Evolutionary conservation across 352 stramenopile genomes (phyloP).

Genomic region (Globisporangium middletonii): DNA sequence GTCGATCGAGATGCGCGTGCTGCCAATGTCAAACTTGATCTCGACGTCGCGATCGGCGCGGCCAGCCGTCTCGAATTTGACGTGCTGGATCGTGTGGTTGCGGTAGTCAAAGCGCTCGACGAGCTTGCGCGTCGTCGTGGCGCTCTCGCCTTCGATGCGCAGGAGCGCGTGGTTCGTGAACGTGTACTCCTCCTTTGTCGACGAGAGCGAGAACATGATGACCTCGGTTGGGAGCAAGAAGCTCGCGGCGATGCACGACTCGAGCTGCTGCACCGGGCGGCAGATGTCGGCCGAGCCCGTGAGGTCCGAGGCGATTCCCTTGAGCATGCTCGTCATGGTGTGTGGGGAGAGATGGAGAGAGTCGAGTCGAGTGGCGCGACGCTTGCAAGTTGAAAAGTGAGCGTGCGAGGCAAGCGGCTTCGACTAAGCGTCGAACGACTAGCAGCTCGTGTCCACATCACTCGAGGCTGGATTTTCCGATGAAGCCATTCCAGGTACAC

Average conservation of each 20-base stretch:
- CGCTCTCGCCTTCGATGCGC: slow-evolving; percentile 28
- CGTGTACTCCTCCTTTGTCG: slow-evolving; percentile 48
- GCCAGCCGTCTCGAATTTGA: slow-evolving; percentile 38
- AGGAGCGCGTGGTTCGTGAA: slow-evolving; percentile 62
- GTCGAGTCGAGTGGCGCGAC: no score
- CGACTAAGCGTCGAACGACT: no score
- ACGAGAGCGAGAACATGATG: slow-evolving; percentile 51
- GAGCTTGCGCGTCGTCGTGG: slow-evolving; percentile 46
- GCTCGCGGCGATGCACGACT: slow-evolving; percentile 23
- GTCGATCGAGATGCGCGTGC: slow-evolving; percentile 21
- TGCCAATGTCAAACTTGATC: slow-evolving; percentile 30
- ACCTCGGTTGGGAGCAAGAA: slow-evolving; percentile 37
- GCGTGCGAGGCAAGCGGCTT: no score
- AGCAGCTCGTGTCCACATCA: no score
- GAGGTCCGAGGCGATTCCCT: slow-evolving; percentile 41
- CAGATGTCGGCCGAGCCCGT: slow-evolving; percentile 51
- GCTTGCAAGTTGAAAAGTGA: no score
- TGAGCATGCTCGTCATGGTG: slow-evolving; percentile 30
- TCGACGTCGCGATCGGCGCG: slow-evolving; percentile 43
- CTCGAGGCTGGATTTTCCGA: no score
- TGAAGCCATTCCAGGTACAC: no score
- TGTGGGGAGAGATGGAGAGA: neutral
- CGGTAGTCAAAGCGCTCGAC: slow-evolving; percentile 37
- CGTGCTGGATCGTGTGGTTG: slow-evolving; percentile 13
- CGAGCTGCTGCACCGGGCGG: slow-evolving; percentile 12